Percentiles rank a stretch among this genome's conserved stretches.
These are phyloP conservation scores for Aspergillus quadricinctus DNA, from an alignment of 2,329 filamentous ascomycete species.

Conservation along the genomic window DNA sequence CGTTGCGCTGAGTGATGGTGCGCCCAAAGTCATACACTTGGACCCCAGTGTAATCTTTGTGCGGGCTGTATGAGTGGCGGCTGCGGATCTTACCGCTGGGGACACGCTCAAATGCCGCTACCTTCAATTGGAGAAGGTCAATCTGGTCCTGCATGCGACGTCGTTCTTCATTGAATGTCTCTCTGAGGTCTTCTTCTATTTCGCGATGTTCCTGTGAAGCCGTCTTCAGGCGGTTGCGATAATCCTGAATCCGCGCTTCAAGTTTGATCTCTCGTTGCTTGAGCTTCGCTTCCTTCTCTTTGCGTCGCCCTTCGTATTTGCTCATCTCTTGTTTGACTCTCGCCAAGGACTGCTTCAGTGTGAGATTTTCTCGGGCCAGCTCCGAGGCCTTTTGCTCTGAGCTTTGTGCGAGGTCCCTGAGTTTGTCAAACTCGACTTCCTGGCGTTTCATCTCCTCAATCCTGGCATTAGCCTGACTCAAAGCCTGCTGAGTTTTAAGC, in stretches of 20 bases:
- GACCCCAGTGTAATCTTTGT: constrained; percentile 27
- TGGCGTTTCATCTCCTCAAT: constrained; percentile 31
- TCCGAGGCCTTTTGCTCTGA: constrained; percentile 40
- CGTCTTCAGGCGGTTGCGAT: constrained; percentile 35
- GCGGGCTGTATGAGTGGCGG: constrained; percentile 24
- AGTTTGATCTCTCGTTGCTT: constrained; percentile 38
- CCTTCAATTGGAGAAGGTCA: constrained; percentile 30
- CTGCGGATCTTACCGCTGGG: constrained; percentile 16
- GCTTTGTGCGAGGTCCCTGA: constrained; percentile 32
- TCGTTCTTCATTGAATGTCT: constrained; percentile 34
- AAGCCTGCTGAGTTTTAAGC: constrained; percentile 29
- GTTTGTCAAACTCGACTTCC: constrained; percentile 29
- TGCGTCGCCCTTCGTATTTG: constrained; percentile 40
- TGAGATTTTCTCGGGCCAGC: constrained; percentile 38
- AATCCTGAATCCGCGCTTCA: constrained; percentile 38
- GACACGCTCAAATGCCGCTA: constrained; percentile 26
- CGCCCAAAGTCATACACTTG: constrained; percentile 23
- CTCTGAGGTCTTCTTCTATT: constrained; percentile 31
- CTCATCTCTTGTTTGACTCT: constrained; percentile 41
- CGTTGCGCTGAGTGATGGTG: constrained; percentile 15
- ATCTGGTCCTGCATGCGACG: constrained; percentile 37
- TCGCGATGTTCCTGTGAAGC: constrained; percentile 33
- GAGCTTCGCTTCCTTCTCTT: constrained; percentile 39
- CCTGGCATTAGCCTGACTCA: constrained; percentile 32
- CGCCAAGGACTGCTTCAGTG: constrained; percentile 38